Evolutionary conservation across 768 basidiomycete genomes (phyloP), one percentile per base, ranked within the genome.

Genomic region (Pleurotus platypus): DNA sequence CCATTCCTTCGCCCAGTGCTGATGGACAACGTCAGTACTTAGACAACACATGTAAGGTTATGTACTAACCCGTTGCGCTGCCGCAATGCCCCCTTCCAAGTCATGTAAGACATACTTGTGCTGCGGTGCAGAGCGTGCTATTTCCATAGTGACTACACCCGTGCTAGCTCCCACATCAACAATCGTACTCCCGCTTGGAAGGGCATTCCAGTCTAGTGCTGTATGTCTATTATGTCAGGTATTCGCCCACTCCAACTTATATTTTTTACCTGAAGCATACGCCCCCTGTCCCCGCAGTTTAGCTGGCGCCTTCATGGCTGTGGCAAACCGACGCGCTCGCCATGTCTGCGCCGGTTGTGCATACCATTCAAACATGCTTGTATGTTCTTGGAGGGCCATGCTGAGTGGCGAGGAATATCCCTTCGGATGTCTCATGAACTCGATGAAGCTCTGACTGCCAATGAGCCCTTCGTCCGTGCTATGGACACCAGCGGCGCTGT

Each of bases 141-240:
- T 35, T 13, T 60, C 22, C 13, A 67, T 45, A 1, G 69, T 55
- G n/a, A 63, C 59, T 1, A 62, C 58, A 2, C 71, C 71, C 6
- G 69, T 57, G 2, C 69, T 68, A 5, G 67, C 70, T 1, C 66
- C 69, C 7, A 72, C 69, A 55, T 72, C 70, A 11, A 72, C 67
- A 26, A 72, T 60, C 18, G 66, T 40, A 5, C 64, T 57, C 8
- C 57, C 62, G 16, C 54, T 20, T 1, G 65, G 57, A 7, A 71
- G 56, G 2, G 61, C 48, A 15, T 57, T 59, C 70, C 69, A 70
- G 27, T 67, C 62, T 37, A 63, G 62, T 1, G 59, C 70, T 71
- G 53, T 11, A 26, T 11, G 16, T 22, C 24, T 18, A 3, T n/a
- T 15, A 24, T n/a, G n/a, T 35, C 49, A 50, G 49, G 8, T 20